phyloP scores from a whole-genome alignment of 2,329 filamentous ascomycete genomes.

The Fusarium anthophilum region DNA sequence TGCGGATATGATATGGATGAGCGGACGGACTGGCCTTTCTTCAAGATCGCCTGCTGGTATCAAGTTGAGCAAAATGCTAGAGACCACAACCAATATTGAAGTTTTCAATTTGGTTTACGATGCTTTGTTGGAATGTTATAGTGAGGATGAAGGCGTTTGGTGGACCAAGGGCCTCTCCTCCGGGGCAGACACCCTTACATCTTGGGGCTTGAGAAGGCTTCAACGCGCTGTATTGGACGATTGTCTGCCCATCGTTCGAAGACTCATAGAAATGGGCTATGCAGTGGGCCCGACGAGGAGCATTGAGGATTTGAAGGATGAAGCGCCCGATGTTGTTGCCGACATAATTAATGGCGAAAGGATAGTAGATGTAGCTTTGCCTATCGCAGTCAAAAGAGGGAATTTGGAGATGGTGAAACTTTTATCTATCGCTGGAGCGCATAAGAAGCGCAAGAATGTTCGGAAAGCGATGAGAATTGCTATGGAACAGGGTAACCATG shows the following conservation, averaged over 20 bases:
- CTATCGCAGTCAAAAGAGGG: background rate
- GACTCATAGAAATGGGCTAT: background rate
- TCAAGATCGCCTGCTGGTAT: background rate
- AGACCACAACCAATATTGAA: background rate
- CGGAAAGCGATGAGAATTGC: background rate
- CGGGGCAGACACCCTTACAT: background rate
- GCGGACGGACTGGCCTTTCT: background rate
- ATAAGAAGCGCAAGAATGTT: background rate
- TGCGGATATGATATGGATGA: background rate
- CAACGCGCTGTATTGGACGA: background rate
- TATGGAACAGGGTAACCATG: background rate
- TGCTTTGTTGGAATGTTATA: background rate
- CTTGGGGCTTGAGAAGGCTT: background rate
- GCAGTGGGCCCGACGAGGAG: background rate
- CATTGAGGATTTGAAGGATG: background rate
- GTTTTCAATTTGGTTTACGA: background rate
- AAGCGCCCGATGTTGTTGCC: background rate
- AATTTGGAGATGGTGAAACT: background rate
- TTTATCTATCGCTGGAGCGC: background rate
- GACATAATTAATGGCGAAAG: background rate
- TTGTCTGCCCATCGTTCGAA: background rate
- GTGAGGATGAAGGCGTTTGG: background rate
- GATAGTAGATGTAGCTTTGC: background rate
- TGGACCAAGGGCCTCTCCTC: background rate
- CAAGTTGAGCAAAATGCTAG: background rate